Evolutionary conservation across 768 basidiomycete species (phyloP).

Genomic region (Phlebiopsis flavidoalba): DNA sequence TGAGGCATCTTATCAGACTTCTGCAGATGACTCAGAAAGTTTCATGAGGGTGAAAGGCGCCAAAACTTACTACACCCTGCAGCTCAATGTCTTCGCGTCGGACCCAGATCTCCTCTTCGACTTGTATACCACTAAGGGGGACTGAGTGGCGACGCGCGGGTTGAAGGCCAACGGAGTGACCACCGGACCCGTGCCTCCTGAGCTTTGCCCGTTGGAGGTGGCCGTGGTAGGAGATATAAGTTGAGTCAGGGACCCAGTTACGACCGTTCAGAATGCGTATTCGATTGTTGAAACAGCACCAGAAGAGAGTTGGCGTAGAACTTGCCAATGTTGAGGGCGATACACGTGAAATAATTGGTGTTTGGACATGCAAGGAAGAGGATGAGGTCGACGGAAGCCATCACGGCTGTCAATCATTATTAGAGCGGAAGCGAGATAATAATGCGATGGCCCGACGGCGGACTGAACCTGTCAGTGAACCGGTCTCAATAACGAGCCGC

Average conservation of each 20-base stretch:
- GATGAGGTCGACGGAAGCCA: background rate
- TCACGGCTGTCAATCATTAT: background rate
- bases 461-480: background rate
- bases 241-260: background rate
- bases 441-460: too few relatives aligned
- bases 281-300: constrained; percentile 7
- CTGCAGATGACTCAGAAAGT: too few relatives aligned
- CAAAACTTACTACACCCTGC: too few relatives aligned
- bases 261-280: background rate
- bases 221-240: background rate
- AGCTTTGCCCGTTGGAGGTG: background rate
- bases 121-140: too few relatives aligned
- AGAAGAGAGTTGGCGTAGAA: constrained; percentile 6
- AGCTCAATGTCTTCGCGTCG: too few relatives aligned
- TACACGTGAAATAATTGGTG: background rate
- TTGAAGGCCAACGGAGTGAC: too few relatives aligned
- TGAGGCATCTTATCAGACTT: too few relatives aligned
- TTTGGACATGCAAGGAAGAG: background rate
- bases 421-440: too few relatives aligned
- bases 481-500: constrained; percentile 4
- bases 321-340: background rate
- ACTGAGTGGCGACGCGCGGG: too few relatives aligned
- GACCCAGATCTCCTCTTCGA: too few relatives aligned
- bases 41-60: too few relatives aligned
- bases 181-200: too few relatives aligned